Evolutionary conservation across 768 basidiomycete genomes (phyloP).

Genomic region (Tulasnella sp.): DNA sequence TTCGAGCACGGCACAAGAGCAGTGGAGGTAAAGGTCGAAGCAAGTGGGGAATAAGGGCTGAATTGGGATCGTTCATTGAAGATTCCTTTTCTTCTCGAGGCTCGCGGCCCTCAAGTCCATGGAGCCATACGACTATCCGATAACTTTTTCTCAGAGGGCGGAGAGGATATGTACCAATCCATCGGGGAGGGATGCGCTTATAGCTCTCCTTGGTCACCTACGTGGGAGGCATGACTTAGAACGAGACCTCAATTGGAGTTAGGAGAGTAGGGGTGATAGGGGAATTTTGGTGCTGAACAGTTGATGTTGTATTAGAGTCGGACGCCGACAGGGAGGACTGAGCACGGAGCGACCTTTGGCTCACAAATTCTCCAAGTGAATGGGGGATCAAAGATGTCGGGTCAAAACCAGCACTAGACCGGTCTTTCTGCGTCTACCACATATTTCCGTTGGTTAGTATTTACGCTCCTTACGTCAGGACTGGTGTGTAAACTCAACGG

Average conservation of each 20-base stretch:
- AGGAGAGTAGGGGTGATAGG: background rate
- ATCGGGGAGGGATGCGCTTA: background rate
- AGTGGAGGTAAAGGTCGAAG: background rate
- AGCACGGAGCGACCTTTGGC: too few relatives aligned
- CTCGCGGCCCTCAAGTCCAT: background rate
- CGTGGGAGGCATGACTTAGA: background rate
- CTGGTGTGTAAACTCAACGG: too few relatives aligned
- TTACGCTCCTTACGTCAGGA: too few relatives aligned
- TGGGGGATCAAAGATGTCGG: too few relatives aligned
- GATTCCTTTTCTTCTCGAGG: background rate
- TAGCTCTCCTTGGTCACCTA: background rate
- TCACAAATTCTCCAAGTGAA: too few relatives aligned
- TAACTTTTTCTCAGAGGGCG: background rate
- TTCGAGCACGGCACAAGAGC: background rate
- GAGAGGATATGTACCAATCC: constrained; percentile 2
- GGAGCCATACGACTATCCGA: background rate
- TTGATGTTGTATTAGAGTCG: background rate
- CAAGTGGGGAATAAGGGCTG: background rate
- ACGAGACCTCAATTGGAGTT: background rate
- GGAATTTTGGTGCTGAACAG: background rate
- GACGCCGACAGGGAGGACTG: background rate
- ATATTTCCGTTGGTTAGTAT: too few relatives aligned
- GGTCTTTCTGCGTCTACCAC: too few relatives aligned
- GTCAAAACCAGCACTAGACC: too few relatives aligned
- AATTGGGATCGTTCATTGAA: background rate